Base-by-base conservation (phyloP, 768 basidiomycete species). In the Butyriboletus loyo region DNA sequence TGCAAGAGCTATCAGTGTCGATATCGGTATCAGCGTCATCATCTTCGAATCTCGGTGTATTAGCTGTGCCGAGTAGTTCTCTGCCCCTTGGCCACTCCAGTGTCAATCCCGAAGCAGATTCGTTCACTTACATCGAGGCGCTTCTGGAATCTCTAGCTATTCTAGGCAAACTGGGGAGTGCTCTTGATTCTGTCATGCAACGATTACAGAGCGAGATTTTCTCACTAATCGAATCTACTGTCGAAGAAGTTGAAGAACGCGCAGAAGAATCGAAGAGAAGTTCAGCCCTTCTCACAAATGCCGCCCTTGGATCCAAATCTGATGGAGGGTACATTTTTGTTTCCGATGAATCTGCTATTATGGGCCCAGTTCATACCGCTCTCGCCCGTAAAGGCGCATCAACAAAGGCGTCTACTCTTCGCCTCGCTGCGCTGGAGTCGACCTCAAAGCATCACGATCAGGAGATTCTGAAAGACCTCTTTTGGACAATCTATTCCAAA, bases 401-500 rank as follows among this genome's bases (percentile, higher is more conserved):
- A 22, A 65, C 82, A 47, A 75, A 76, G 22, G 75, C 84, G 0
- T 80, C 84, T 17, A 70, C 70, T 22, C 70, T 93, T 52, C 80
- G 91, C 36, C 76, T 90, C 25, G 77, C 85, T 17, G 86, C 86
- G 1, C 68, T 92, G 56, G 92, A 92, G 62, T 82, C 85, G 7
- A 81, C 85, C 17, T 74, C 83, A 0, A 88, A 85, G 56, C 79
- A 83, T 30, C 74, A 78, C 17, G 90, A 97, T 61, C 89, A 92
- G 54, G 93, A 96, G 63, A 87, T 89, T 14, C 68, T 99, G 49
- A 80, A 76, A 54, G 97, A 98, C 68, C 77, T 99, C 32, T 98
- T 98, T 69, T 98, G 96, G 96, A 97, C 96, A 2, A 66, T 96
- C 15, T 99, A 92, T 67, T 97, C 93, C 15, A 98, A 99, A 69